These are phyloP conservation scores for Filobasidium floriforme DNA, from an alignment of 768 basidiomycete species.

Conservation along the genomic window DNA sequence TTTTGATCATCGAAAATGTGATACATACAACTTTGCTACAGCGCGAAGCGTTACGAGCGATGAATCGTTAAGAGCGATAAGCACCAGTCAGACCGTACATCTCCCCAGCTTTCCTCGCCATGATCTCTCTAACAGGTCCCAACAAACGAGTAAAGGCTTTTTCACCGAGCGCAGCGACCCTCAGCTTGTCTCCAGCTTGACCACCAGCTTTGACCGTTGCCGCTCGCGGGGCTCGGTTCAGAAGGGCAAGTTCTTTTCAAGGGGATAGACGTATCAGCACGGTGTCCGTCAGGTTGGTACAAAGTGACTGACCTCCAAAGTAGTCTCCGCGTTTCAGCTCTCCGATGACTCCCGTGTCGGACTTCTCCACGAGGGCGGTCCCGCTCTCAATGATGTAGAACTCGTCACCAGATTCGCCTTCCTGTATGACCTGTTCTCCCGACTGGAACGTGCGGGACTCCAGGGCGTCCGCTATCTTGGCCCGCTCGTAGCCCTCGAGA, in stretches of 20 bases:
- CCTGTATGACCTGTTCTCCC: slow-evolving; percentile 76
- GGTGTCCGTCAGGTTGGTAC: slow-evolving; percentile 10
- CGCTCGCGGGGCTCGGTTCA: slow-evolving; percentile 80
- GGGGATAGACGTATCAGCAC: slow-evolving; percentile 5
- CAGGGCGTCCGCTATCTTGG: slow-evolving; percentile 95
- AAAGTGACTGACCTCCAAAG: slow-evolving; percentile 70
- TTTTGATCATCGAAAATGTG: neutral
- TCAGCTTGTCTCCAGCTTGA: slow-evolving; percentile 55
- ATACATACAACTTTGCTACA: neutral
- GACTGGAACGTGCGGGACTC: slow-evolving; percentile 72
- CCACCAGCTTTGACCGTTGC: slow-evolving; percentile 73
- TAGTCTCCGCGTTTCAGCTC: slow-evolving; percentile 84
- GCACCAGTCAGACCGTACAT: slow-evolving; percentile 48
- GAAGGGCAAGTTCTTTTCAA: slow-evolving; percentile 70
- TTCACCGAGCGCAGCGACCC: slow-evolving; percentile 87
- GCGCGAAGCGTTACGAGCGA: neutral
- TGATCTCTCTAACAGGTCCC: slow-evolving; percentile 83
- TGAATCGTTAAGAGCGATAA: neutral
- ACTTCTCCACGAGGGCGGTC: slow-evolving; percentile 76
- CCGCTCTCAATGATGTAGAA: slow-evolving; percentile 98
- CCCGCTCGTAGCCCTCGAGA: slow-evolving; percentile 76
- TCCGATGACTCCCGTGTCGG: slow-evolving; percentile 53
- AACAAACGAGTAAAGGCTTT: slow-evolving; percentile 88
- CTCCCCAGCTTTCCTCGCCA: slow-evolving; percentile 71
- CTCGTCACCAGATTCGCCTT: slow-evolving; percentile 92